Evolutionary conservation across 1,284 basidiomycete genomes (phyloP), one percentile per base, ranked within the genome.

Genomic region (Rhodotorula sp.): DNA sequence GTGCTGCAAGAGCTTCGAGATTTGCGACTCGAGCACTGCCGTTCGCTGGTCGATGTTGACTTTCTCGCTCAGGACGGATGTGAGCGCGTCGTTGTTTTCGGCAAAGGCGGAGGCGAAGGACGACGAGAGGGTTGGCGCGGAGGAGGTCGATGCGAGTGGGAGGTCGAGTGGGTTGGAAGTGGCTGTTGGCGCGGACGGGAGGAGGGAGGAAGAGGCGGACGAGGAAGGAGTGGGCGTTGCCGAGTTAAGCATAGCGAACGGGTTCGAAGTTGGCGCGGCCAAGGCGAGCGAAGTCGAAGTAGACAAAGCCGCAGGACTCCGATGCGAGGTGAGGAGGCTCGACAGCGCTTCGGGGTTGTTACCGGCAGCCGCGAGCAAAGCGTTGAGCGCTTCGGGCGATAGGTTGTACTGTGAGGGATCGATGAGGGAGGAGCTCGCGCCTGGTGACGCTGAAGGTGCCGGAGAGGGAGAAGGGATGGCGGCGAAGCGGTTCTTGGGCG

Each of bases 21-120:
- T 72, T 46, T 71, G 70, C 18, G 50, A 51, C 53, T 74, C 73
- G 61, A 74, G 64, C 64, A 65, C 70, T n/a, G 73, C 58, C 6
- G 73, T 74, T 4, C 73, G 62, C 18, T 53, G 28, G n/a, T 72
- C 68, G 16, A 74, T 70, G 56, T 72, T 66, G 47, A 48, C 62
- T 48, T 68, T 68, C 37, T 74, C 73, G 46, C 28, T 47, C 47
- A 59, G 58, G 46, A 72, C 56, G n/a, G 61, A 62, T 6, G 54
- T 16, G 24, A 72, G 30, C 3, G 59, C 56, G 6, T 64, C 52
- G 40, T 65, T 64, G 52, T 65, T 61, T 4, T 66, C 54, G 13
- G 60, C 62, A 34, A 70, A 47, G 2, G 56, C 52, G 26, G 62
- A 44, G 24, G 28, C 47, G 40, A 59, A 50, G 37, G 58, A 24